Conservation (phyloP, 2,329 filamentous ascomycete genomes). For the Scedosporium boydii region DNA sequence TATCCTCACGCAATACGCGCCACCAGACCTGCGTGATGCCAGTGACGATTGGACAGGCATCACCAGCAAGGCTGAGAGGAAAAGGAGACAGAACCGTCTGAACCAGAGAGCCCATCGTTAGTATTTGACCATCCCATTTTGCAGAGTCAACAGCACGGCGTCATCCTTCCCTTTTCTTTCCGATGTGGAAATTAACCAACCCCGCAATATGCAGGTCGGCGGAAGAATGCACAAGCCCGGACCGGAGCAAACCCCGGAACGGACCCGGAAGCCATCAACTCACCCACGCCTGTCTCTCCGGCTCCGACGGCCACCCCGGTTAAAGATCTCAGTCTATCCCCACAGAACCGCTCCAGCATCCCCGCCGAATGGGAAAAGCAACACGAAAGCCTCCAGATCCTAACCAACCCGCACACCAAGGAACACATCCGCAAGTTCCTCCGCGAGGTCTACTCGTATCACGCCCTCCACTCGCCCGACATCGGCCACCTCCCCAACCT, state of each 20-base stretch:
- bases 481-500: conserved; percentile 6
- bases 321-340: background rate
- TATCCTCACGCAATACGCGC: background rate
- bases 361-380: background rate
- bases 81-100: conserved; percentile 16
- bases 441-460: conserved; percentile 4
- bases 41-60: conserved; percentile 24
- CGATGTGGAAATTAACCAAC: background rate
- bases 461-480: conserved; percentile 6
- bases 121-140: conserved; percentile 9
- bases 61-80: conserved; percentile 15
- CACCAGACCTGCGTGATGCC: background rate
- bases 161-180: background rate
- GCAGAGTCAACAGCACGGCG: background rate
- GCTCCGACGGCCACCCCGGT: background rate
- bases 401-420: background rate
- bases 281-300: background rate
- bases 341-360: background rate
- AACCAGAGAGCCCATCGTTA: conserved; percentile 18
- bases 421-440: background rate
- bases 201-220: background rate
- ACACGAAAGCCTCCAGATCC: background rate
- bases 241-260: background rate
- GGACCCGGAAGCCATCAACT: background rate
- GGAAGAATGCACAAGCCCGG: background rate